Base-by-base conservation (phyloP, 768 basidiomycete species). In the Tephrocybe sp. region DNA sequence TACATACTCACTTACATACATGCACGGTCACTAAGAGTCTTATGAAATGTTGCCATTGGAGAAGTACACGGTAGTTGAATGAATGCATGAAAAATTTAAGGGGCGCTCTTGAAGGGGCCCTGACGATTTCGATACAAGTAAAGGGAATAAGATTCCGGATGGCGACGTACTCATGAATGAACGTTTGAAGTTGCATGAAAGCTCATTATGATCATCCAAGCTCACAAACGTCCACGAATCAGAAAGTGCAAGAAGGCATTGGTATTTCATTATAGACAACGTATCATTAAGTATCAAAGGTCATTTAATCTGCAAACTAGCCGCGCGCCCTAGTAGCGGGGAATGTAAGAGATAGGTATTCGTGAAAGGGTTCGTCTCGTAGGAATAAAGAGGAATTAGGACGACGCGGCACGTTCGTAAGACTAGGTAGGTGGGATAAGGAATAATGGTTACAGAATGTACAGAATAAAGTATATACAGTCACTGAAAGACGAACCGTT, bases 391-490 rank as follows among this genome's bases (percentile, higher is more conserved):
- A 30, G 22, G 20, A 23, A 54, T 54, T 50, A 54, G 40, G 53
- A 50, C 44, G 39, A 17, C 48, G 53, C 54, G 49, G 49, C 49
- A 19, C 23, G 33, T 41, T 49, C 34, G 39, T 50, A 36, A 22
- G n/a, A 50, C 39, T 56, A 56, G 31, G 41, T 33, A 19, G 31
- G 33, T 34, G 4, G 39, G 42, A 51, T 26, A 46, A 39, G 39
- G 36, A 52, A 51, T 50, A 52, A 47, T 36, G 38, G 48, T 32
- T 48, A 43, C 36, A 55, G 13, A 34, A 14, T 48, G 39, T 53
- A 56, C 51, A 56, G 13, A 17, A 34, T 16, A 36, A 39, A 47
- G 42, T 56, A 56, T 56, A 52, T 56, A 56, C 55, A 56, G 45
- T 20, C 55, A 49, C 55, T 51, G 22, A 36, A 30, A 12, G 51